Evolutionary conservation across 495 filamentous ascomycete genomes (phyloP).

Genomic region (Zalerion maritima): DNA sequence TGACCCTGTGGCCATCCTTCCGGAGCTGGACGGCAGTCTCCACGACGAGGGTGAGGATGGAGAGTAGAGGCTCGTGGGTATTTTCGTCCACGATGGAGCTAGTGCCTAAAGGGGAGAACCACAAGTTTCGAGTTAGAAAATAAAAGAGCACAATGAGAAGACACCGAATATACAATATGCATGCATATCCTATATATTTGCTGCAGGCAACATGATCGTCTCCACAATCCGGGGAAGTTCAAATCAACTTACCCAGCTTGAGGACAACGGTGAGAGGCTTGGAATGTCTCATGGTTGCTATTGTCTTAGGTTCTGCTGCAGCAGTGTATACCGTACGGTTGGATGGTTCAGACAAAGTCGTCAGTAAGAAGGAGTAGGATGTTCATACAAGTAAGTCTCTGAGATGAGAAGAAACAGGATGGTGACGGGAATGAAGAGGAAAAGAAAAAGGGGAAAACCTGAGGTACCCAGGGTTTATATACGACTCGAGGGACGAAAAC

Average conservation of each 20-base stretch:
- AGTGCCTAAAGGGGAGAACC: too few relatives aligned
- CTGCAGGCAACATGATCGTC: not conserved
- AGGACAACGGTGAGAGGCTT: conserved; percentile 69
- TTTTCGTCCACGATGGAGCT: conserved; percentile 96
- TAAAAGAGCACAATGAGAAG: not conserved
- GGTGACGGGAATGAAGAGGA: too few relatives aligned
- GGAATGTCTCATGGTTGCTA: conserved; percentile 33
- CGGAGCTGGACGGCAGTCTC: conserved; percentile 76
- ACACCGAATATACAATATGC: conserved; percentile 3
- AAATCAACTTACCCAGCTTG: conserved; percentile 60
- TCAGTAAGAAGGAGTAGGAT: not conserved
- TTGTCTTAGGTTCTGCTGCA: not conserved
- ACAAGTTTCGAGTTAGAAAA: conserved; percentile 1
- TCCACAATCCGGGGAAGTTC: not conserved
- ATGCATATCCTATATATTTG: too few relatives aligned
- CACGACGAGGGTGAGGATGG: conserved; percentile 77
- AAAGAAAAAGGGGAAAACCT: too few relatives aligned
- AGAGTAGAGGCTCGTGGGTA: conserved; percentile 91
- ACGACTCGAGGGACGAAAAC: too few relatives aligned
- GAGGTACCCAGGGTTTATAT: too few relatives aligned
- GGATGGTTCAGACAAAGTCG: not conserved
- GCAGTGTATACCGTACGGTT: not conserved
- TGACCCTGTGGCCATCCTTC: conserved; percentile 84
- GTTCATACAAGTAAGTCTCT: not conserved
- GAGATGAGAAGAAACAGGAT: too few relatives aligned